Percentiles rank a stretch among this genome's conserved stretches.
Conservation (phyloP, 345 rosid species). For the Linum trigynum region DNA sequence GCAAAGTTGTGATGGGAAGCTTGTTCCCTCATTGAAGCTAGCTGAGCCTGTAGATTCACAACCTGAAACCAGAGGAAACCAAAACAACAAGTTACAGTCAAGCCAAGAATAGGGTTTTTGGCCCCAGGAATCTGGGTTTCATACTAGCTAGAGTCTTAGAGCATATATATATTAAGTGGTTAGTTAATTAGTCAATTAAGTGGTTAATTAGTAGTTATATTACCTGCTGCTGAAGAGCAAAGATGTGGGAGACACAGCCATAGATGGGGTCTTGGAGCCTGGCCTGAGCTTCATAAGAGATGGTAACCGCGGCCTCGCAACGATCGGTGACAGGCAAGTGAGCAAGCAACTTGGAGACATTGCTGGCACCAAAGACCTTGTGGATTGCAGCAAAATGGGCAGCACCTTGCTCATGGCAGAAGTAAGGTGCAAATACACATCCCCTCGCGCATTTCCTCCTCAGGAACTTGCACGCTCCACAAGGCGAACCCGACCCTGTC, state of each 20-base stretch:
- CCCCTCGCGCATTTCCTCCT: slow-evolving; percentile 8
- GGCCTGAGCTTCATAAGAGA: slow-evolving; percentile 8
- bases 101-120: background rate
- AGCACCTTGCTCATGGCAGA: slow-evolving; percentile 7
- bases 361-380: slow-evolving; percentile 9
- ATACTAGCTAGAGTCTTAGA: no score
- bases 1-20: slow-evolving; percentile 49
- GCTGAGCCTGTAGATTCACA: slow-evolving; percentile 7
- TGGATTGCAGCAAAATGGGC: slow-evolving; percentile 5
- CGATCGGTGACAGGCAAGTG: slow-evolving; percentile 2
- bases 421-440: slow-evolving; percentile 8
- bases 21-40: slow-evolving; percentile 26
- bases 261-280: slow-evolving; percentile 6
- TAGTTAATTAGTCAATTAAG: background rate
- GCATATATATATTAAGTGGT: no score
- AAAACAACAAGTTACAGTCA: background rate
- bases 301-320: background rate
- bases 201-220: no score
- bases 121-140: no score
- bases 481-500: slow-evolving; percentile 2
- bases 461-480: slow-evolving; percentile 10
- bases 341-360: slow-evolving; percentile 3
- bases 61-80: slow-evolving; percentile 15
- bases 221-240: slow-evolving; percentile 9
- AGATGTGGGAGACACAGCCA: slow-evolving; percentile 9